A percentile compares a stretch with the other conserved stretches of the same genome.
These are phyloP conservation scores for Penicillium nordicum DNA, from an alignment of 2,329 filamentous ascomycete species.

Conservation along the genomic window DNA sequence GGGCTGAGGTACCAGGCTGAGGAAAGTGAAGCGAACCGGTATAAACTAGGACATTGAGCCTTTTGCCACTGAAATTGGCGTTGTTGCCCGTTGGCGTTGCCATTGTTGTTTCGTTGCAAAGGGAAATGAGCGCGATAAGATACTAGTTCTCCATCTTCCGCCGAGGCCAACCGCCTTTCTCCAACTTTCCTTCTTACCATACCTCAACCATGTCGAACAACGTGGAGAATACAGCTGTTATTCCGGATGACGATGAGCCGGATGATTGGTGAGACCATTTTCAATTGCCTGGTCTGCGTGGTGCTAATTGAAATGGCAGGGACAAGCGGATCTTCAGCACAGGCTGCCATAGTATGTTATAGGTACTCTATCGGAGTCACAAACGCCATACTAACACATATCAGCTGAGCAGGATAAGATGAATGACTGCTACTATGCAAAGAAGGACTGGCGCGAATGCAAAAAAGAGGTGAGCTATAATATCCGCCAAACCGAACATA, in stretches of 20 bases:
- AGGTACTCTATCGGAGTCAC: not conserved
- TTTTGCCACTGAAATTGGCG: conserved; percentile 58
- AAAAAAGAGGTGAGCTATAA: conserved; percentile 70
- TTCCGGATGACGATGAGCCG: conserved; percentile 68
- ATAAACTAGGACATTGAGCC: conserved; percentile 90
- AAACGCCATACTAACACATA: conserved; percentile 5
- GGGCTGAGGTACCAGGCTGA: conserved; percentile 23
- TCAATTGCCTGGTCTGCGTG: conserved; percentile 7
- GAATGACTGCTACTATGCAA: conserved; percentile 94
- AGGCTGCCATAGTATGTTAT: conserved; percentile 72
- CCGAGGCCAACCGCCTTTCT: conserved; percentile 20
- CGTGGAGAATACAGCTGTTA: conserved; percentile 43
- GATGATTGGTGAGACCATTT: conserved; percentile 76
- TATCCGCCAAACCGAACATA: not conserved
- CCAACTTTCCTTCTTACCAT: conserved; percentile 3
- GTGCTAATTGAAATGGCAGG: conserved; percentile 53
- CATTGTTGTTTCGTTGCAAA: conserved; percentile 23
- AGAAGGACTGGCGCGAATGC: conserved; percentile 92
- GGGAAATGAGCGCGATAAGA: conserved; percentile 21
- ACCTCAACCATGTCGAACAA: conserved; percentile 55
- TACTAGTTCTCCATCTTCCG: conserved; percentile 5
- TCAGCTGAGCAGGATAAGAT: conserved; percentile 82
- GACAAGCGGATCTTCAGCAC: conserved; percentile 98
- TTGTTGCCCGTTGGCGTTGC: conserved; percentile 30
- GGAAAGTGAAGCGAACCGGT: conserved; percentile 58